These are phyloP conservation scores for Argentina anserina DNA, from an alignment of 306 rosid genomes.

Conservation along the genomic window DNA sequence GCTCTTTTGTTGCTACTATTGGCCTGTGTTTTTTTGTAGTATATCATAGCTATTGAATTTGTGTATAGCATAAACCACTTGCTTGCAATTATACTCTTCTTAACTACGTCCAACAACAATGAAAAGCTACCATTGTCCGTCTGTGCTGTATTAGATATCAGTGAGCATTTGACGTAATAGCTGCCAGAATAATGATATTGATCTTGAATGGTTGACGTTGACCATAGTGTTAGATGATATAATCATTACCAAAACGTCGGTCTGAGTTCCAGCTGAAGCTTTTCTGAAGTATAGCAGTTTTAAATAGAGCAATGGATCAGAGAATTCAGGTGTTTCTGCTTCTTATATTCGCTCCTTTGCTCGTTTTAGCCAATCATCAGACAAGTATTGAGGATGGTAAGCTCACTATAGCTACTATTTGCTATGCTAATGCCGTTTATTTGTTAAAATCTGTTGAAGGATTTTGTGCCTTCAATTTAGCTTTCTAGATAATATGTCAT, in stretches of 20 bases:
- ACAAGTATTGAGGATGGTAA: constrained; percentile 24
- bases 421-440: neutral
- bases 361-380: neutral
- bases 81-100: neutral
- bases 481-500: neutral
- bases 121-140: neutral
- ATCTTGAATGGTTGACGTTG: neutral
- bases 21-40: neutral
- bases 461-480: neutral
- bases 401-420: constrained; percentile 2
- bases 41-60: neutral
- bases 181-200: neutral
- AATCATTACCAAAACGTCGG: neutral
- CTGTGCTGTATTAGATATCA: neutral
- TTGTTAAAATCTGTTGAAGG: neutral
- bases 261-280: constrained; percentile 11
- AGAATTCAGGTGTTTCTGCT: constrained; percentile 9
- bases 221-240: neutral
- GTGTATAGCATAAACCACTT: neutral
- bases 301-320: constrained; percentile 16
- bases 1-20: neutral
- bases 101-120: neutral
- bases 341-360: constrained; percentile 4
- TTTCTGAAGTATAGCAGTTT: neutral
- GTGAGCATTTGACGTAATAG: neutral